Percentiles rank a stretch among this genome's conserved stretches.
Evolutionary conservation across 1,284 basidiomycete genomes (phyloP).

Genomic region (Marasmius sp.): DNA sequence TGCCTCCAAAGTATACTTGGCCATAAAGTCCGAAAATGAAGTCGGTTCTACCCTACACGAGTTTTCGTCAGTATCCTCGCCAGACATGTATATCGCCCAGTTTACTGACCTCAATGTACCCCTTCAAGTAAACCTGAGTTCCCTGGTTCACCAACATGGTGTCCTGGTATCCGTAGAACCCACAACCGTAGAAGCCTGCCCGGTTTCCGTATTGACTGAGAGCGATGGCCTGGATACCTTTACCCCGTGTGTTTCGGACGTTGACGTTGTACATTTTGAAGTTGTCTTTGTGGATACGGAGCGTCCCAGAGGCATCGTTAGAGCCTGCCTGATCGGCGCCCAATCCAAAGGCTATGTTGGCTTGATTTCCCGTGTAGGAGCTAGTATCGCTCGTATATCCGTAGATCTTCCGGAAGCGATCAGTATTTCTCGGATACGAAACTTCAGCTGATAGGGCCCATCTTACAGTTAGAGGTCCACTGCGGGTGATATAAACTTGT

Average conservation of each 20-base stretch:
- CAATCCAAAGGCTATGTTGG: slow-evolving; percentile 34
- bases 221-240: slow-evolving; percentile 53
- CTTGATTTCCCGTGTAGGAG: slow-evolving; percentile 39
- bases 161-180: slow-evolving; percentile 53
- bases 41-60: slow-evolving; percentile 47
- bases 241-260: slow-evolving; percentile 52
- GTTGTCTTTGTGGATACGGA: slow-evolving; percentile 51
- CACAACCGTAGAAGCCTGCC: slow-evolving; percentile 52
- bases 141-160: slow-evolving; percentile 43
- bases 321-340: slow-evolving; percentile 36
- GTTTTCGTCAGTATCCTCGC: not conserved
- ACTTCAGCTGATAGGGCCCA: not conserved
- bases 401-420: slow-evolving; percentile 36
- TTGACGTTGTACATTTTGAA: slow-evolving; percentile 59
- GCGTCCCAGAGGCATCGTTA: slow-evolving; percentile 53
- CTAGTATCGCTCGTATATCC: slow-evolving; percentile 44
- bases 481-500: slow-evolving; percentile 50
- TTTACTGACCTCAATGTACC: slow-evolving; percentile 43
- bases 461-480: slow-evolving; percentile 41
- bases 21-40: slow-evolving; percentile 51
- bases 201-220: slow-evolving; percentile 51
- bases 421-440: not conserved
- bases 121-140: slow-evolving; percentile 47
- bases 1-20: slow-evolving; percentile 45
- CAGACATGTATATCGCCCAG: not conserved